Evolutionary conservation across 768 basidiomycete species (phyloP).

Genomic region (Amanita phalloides): DNA sequence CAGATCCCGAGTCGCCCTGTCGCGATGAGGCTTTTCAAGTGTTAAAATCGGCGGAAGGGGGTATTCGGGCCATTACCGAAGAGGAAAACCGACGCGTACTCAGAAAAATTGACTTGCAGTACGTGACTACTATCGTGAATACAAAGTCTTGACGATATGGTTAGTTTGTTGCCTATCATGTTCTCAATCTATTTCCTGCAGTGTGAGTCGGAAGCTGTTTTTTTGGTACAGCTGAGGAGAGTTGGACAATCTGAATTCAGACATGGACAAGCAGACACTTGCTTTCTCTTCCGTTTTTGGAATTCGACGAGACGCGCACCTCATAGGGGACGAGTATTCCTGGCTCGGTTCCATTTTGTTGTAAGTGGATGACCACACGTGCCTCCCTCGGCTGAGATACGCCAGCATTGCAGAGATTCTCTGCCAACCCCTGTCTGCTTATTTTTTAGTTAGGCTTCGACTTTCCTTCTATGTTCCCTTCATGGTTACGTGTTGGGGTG

Average conservation of each 20-base stretch:
- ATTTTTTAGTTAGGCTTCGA: conserved; percentile 20
- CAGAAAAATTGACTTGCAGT: conserved; percentile 19
- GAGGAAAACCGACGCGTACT: conserved; percentile 17
- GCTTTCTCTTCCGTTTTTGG: conserved; percentile 24
- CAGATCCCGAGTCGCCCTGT: background rate
- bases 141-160: background rate
- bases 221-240: background rate
- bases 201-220: conserved; percentile 9
- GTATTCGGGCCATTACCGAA: conserved; percentile 10
- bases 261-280: conserved; percentile 24
- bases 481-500: conserved; percentile 23
- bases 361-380: conserved; percentile 10
- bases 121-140: background rate
- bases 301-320: conserved; percentile 16
- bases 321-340: conserved; percentile 23
- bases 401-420: conserved; percentile 20
- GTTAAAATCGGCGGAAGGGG: conserved; percentile 1
- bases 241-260: conserved; percentile 5
- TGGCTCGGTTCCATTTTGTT: conserved; percentile 21
- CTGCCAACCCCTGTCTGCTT: conserved; percentile 22
- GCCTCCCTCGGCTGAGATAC: background rate
- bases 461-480: conserved; percentile 20
- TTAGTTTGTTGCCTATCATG: conserved; percentile 21
- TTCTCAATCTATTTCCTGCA: conserved; percentile 21
- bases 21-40: conserved; percentile 12